Evolutionary conservation across 2,329 filamentous ascomycete species (phyloP).

Genomic region (Cordyceps farinosa): DNA sequence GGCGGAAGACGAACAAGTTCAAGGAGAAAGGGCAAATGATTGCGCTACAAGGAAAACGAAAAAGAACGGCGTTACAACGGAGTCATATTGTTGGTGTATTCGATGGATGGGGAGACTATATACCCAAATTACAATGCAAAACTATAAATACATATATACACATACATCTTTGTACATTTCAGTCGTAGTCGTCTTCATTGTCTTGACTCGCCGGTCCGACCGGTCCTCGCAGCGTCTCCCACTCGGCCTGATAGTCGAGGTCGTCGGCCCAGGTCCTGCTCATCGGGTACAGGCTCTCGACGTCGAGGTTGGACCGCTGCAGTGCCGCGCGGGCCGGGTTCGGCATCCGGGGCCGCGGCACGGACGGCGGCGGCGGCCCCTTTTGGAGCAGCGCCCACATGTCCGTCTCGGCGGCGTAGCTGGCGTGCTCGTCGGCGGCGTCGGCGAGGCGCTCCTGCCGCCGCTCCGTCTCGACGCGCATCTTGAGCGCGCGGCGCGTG

Average conservation of each 20-base stretch:
- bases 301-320: conserved; percentile 28
- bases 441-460: conserved; percentile 44
- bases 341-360: conserved; percentile 25
- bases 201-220: background rate
- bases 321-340: conserved; percentile 21
- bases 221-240: conserved; percentile 34
- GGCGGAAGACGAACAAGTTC: conserved; percentile 29
- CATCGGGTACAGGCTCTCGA: conserved; percentile 36
- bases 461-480: conserved; percentile 39
- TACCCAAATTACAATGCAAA: conserved; percentile 10
- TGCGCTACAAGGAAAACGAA: background rate
- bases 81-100: conserved; percentile 1
- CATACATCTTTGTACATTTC: background rate
- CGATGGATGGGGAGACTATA: background rate
- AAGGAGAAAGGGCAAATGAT: conserved; percentile 17
- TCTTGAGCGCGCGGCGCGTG: conserved; percentile 35
- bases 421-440: conserved; percentile 37
- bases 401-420: conserved; percentile 39
- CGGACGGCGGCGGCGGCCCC: conserved; percentile 29
- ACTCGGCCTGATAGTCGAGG: conserved; percentile 38
- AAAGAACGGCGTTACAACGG: background rate
- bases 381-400: conserved; percentile 45
- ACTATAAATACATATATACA: background rate
- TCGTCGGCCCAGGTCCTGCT: conserved; percentile 38
- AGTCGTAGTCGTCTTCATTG: conserved; percentile 1